Base-by-base conservation (phyloP, 768 basidiomycete species). In the Amanita muscaria region DNA sequence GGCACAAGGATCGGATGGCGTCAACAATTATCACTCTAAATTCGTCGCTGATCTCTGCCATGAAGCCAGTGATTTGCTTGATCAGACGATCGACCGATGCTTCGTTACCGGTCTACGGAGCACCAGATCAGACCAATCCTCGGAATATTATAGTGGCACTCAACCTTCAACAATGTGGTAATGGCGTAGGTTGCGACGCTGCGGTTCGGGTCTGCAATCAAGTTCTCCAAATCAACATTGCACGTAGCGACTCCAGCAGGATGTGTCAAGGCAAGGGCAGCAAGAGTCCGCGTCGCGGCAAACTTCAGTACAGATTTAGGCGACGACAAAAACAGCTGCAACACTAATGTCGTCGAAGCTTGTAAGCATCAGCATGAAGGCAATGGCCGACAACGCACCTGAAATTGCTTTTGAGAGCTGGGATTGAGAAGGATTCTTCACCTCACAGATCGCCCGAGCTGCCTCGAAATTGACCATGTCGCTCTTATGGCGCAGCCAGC, bases 381-480 rank as follows among this genome's bases (percentile, higher is more conserved):
- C n/a, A n/a, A n/a, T n/a, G n/a, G n/a, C n/a, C 40, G 22, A n/a
- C 31, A 36, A 63, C 80, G 57, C 50, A 90, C 93, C 90, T 43
- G 90, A 79, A 49, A 99, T 90, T 1, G 96, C 76, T 55, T 90
- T 83, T 19, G 81, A 80, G 42, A 98, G 68, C 55, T 98, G 91
- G 4, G 75, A 63, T 6, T 80, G 60, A 21, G 80, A 73, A 22
- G 91, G 84, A 49, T 82, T 79, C 64, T 83, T 87, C 87, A 94
- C 88, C 61, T 97, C 94, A 61, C 93, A 97, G 50, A 99, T 94
- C 5, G 83, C 93, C 34, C 96, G 85, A 3, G 96, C 94, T 16
- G 96, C 96, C 63, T 99, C 96, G 49, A 92, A 88, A 66, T 98
- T 98, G 58, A 99, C 96, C 94, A 97, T 99, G 61, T 99, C 96